Evolutionary conservation across 345 rosid genomes (phyloP), one percentile per base, ranked within the genome.

Genomic region (Dipteronia sinensis): DNA sequence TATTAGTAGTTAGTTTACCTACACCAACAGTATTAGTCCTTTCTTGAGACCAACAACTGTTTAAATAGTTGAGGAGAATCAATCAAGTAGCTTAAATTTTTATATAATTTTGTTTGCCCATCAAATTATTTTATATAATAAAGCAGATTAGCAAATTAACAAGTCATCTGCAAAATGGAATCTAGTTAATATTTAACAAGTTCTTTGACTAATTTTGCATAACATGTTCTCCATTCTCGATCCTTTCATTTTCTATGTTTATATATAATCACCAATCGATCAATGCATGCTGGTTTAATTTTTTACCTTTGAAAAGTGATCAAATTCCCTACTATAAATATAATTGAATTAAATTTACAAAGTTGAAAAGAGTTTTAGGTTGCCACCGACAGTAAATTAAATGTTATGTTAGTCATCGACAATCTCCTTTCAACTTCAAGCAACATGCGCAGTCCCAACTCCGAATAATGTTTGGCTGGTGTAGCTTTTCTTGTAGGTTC

Each of bases 1-100:
- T 58, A 58, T 58, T 58, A 20, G 13, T 59, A 20, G 27, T 59
- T 20, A 23, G 78, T n/a, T 65, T 19, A 75, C 78, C 47, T 27
- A 65, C 31, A 10, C 63, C 49, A 29, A 47, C 47, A 9, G 27
- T 59, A 59, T 2, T 59, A n/a, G 27, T 59, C 64, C 25, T 59
- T 46, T 44, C 23, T 23, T 27, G 58, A 62, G 62, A 56, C 62
- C 25, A 1, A 23, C 7, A 25, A 44, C 11, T 20, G 25, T 22
- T 59, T 13, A 11, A 38, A 20, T 20, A 22, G 63, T 20, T 38
- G 42, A 17, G 11, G 27, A 10, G 44, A 22, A 42, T n/a, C 25
- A 67, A 70, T 70, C 40, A 23, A 69, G 22, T 25, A 4, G 7
- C 19, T 25, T 23, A 7, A 34, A 13, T 5, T 42, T n/a, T 4